phyloP scores from a whole-genome alignment of 192 early-diverging fungal species.

The Backusella psychrophila region DNA sequence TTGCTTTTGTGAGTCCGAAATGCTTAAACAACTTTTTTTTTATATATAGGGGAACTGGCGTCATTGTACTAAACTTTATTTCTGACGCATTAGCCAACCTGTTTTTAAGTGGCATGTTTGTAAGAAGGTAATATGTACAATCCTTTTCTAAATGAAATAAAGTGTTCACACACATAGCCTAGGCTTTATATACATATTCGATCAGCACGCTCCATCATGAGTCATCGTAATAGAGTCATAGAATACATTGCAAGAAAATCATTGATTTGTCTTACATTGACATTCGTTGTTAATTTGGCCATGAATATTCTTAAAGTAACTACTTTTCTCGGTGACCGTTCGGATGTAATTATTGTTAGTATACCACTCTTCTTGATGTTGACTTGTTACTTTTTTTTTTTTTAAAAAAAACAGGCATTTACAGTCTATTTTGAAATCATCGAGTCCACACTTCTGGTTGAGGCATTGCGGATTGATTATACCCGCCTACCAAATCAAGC shows the following conservation, averaged over 20 bases:
- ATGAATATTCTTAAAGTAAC: conserved; percentile 39
- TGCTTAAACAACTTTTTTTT: neutral
- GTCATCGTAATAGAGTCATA: conserved; percentile 25
- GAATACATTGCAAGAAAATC: conserved; percentile 32
- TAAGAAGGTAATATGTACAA: conserved; percentile 12
- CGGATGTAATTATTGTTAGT: conserved; percentile 16
- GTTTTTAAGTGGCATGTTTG: conserved; percentile 38
- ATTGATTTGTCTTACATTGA: conserved; percentile 30
- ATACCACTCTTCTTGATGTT: neutral
- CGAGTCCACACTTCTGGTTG: conserved; percentile 36
- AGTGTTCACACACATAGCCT: neutral
- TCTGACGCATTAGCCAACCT: conserved; percentile 28
- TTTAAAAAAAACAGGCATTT: conserved; percentile 27
- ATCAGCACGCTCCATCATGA: conserved; percentile 5
- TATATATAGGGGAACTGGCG: conserved; percentile 27
- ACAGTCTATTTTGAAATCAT: conserved; percentile 36
- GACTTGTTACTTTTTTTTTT: neutral
- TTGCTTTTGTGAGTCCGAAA: neutral
- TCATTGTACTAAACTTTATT: conserved; percentile 34
- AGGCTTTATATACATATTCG: conserved; percentile 29
- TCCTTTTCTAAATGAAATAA: neutral
- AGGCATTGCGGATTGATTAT: conserved; percentile 31
- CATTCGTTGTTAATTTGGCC: conserved; percentile 27
- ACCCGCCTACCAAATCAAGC: conserved; percentile 5
- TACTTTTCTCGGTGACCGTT: conserved; percentile 19